phyloP scores from a whole-genome alignment of 1,284 basidiomycete species.

The Fomitopsis betulina region DNA sequence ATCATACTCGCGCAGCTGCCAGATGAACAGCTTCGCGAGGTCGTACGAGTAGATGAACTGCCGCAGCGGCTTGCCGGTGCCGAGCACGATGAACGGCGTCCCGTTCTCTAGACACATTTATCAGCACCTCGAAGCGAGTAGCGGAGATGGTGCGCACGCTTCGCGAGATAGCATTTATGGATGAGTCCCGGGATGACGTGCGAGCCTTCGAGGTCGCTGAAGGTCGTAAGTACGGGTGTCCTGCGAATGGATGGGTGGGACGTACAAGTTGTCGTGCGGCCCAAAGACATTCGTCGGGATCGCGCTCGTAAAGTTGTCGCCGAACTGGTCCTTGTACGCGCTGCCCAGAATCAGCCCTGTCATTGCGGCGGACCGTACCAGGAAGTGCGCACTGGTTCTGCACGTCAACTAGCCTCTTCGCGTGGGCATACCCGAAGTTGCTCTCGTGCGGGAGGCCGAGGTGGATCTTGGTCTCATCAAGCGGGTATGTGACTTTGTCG shows the following conservation, averaged over 20 bases:
- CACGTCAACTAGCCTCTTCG: slow-evolving; percentile 88
- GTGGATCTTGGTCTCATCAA: slow-evolving; percentile 87
- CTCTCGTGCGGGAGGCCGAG: slow-evolving; percentile 82
- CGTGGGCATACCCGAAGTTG: slow-evolving; percentile 91
- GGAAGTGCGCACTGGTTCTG: slow-evolving; percentile 72
- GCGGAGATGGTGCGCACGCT: slow-evolving; percentile 46
- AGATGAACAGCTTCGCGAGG: slow-evolving; percentile 89
- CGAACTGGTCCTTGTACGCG: slow-evolving; percentile 88
- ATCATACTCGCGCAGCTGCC: slow-evolving; percentile 85
- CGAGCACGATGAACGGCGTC: slow-evolving; percentile 79
- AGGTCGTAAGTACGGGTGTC: slow-evolving; percentile 5
- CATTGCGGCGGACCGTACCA: not conserved
- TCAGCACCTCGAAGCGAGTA: not conserved
- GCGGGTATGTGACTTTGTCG: slow-evolving; percentile 81
- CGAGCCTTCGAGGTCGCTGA: slow-evolving; percentile 76
- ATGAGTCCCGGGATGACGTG: slow-evolving; percentile 90
- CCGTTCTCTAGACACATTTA: slow-evolving; percentile 54
- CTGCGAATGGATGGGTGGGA: not conserved
- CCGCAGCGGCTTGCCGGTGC: slow-evolving; percentile 82
- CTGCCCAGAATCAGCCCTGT: slow-evolving; percentile 32
- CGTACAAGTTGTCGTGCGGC: slow-evolving; percentile 76
- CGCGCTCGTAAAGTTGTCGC: slow-evolving; percentile 86
- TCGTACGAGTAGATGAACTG: slow-evolving; percentile 95
- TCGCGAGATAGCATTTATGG: slow-evolving; percentile 85
- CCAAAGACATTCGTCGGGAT: slow-evolving; percentile 94